phyloP scores from a whole-genome alignment of 2,329 filamentous ascomycete genomes.

The Cordyceps cicadae region DNA sequence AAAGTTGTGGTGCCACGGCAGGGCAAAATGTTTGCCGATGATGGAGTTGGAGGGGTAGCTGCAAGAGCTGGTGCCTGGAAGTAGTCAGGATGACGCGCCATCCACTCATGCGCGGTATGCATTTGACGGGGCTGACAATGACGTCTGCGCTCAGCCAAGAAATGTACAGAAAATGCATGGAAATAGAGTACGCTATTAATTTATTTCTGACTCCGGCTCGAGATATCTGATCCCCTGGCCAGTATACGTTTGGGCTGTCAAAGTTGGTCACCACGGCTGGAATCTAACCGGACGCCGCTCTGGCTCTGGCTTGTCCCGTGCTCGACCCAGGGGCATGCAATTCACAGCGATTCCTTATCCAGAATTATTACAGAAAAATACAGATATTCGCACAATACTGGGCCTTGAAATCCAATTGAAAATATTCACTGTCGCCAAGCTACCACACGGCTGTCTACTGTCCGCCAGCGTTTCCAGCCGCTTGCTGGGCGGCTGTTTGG shows the following conservation, averaged over 20 bases:
- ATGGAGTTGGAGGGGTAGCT: constrained; percentile 10
- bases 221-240: too few species aligned
- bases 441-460: background rate
- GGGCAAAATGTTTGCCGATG: constrained; percentile 4
- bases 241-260: too few species aligned
- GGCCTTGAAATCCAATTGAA: background rate
- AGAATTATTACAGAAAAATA: too few species aligned
- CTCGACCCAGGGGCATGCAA: too few species aligned
- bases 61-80: constrained; percentile 6
- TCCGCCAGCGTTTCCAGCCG: constrained; percentile 16
- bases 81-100: background rate
- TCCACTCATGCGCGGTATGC: background rate
- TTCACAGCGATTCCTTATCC: too few species aligned
- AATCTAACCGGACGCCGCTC: too few species aligned
- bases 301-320: too few species aligned
- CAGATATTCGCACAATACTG: background rate
- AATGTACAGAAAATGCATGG: background rate
- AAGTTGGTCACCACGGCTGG: too few species aligned
- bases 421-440: background rate
- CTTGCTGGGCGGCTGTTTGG: constrained; percentile 40
- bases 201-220: too few species aligned
- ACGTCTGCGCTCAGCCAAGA: background rate
- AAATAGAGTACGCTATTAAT: background rate
- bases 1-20: background rate
- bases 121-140: background rate